Base-by-base conservation (phyloP, 768 basidiomycete species). In the Suillus weaverae region DNA sequence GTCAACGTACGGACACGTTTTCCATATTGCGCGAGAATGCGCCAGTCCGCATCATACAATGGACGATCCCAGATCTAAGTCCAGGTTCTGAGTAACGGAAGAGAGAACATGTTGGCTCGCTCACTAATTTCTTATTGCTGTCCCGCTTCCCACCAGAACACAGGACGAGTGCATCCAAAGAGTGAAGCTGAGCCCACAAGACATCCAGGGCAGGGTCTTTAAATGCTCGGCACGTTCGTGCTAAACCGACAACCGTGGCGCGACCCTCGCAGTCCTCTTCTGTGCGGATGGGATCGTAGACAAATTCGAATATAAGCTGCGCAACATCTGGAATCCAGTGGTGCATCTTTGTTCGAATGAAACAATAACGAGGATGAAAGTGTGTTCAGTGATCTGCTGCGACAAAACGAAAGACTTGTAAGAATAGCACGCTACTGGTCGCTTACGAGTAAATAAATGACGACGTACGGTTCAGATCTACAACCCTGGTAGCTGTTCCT, bases 231-330 rank as follows among this genome's bases (percentile, higher is more conserved):
- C 62, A 62, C 13, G 62, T 62, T 33, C 62, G 38, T 18, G 62
- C 62, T 26, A 62, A 30, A n/a, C n/a, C 3, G 18, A 48, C 60
- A 35, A 64, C 18, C 5, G 51, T 53, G 51, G 10, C 32, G 4
- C 51, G 51, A 46, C 39, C 39, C 16, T 62, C 32, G 8, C 8
- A 10, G 20, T 53, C 51, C 18, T 53, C 51, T 32, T 32, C 30
- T 53, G 18, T 32, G 18, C 51, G 63, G 30, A 54, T 41, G 22
- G 63, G 62, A n/a, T 61, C 48, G 8, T 61, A 64, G 33, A 74
- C 32, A 41, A 61, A 72, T 2, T 66, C 69, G 35, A 75, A 69
- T 18, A 75, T 70, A 30, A 75, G 65, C 8, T 36, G 56, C 5
- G 72, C 16, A 3, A 74, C 68, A 48, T 74, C 74, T 0, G 67